These are phyloP conservation scores for Mycotypha africana DNA, from an alignment of 371 early-diverging fungal genomes.

Conservation along the genomic window DNA sequence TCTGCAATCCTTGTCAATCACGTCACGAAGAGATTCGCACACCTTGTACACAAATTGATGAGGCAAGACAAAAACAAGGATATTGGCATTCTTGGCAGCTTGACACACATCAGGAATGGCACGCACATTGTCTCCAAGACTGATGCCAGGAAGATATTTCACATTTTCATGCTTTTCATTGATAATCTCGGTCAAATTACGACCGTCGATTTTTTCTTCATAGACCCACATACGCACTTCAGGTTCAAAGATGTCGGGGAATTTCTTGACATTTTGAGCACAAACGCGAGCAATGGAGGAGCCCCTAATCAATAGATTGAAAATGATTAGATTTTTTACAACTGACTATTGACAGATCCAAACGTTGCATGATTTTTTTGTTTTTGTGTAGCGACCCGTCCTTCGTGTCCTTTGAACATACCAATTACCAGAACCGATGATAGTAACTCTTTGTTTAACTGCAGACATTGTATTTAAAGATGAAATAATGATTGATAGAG, in stretches of 20 bases:
- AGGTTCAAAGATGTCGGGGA: slow-evolving; percentile 60
- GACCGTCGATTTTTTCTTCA: slow-evolving; percentile 81
- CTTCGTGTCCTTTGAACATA: no score
- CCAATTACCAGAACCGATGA: slow-evolving; percentile 96
- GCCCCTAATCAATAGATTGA: slow-evolving; percentile 66
- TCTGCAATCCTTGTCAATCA: slow-evolving; percentile 26
- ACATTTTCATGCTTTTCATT: slow-evolving; percentile 92
- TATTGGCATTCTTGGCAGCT: slow-evolving; percentile 74
- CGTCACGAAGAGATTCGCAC: slow-evolving; percentile 47
- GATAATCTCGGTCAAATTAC: slow-evolving; percentile 89
- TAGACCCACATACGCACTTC: slow-evolving; percentile 93
- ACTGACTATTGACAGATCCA: background rate
- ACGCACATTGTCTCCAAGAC: slow-evolving; percentile 75
- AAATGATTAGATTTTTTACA: background rate
- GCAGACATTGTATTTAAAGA: background rate
- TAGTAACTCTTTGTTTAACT: slow-evolving; percentile 44
- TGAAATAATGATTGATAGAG: no score
- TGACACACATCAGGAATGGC: slow-evolving; percentile 70
- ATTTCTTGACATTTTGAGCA: slow-evolving; percentile 71
- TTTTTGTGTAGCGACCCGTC: no score
- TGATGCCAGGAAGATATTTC: slow-evolving; percentile 88
- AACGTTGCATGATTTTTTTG: background rate
- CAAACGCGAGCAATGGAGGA: slow-evolving; percentile 93
- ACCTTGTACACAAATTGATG: slow-evolving; percentile 92
- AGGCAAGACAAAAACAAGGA: slow-evolving; percentile 94